Conservation (phyloP, 169 alveolate genomes). For the Condylostoma magnum region DNA sequence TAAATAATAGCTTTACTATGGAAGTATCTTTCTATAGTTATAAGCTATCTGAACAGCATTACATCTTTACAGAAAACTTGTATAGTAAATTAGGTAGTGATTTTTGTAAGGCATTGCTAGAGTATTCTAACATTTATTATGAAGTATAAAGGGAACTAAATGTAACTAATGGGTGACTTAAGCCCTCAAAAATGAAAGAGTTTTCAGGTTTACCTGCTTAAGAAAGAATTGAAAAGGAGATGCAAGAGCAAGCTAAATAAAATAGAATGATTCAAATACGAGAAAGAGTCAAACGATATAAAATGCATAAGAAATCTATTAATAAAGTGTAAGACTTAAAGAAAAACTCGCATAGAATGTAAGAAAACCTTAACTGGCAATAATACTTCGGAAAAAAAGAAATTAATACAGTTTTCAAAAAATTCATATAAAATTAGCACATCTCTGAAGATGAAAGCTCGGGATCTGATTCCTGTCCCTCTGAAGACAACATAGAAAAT, state of each 20-base stretch:
- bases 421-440: not conserved
- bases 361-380: not conserved
- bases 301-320: too few relatives aligned
- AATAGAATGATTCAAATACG: not conserved
- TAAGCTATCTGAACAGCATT: not conserved
- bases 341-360: too few relatives aligned
- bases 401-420: not conserved
- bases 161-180: conserved; percentile 50
- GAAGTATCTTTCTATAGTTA: conserved; percentile 50
- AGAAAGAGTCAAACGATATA: not conserved
- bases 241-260: not conserved
- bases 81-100: conserved; percentile 27
- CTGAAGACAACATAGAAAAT: conserved; percentile 45
- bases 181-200: conserved; percentile 42
- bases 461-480: conserved; percentile 48
- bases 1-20: conserved; percentile 69
- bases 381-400: not conserved
- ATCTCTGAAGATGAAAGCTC: not conserved
- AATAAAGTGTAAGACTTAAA: too few relatives aligned
- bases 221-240: not conserved
- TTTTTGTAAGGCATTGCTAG: conserved; percentile 28
- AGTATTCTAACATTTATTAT: conserved; percentile 29
- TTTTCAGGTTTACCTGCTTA: conserved; percentile 45
- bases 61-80: not conserved
- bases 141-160: conserved; percentile 39